Percentiles rank a stretch among this genome's conserved stretches.
Evolutionary conservation across 768 basidiomycete species (phyloP).

Genomic region (Pisolithus microcarpus): DNA sequence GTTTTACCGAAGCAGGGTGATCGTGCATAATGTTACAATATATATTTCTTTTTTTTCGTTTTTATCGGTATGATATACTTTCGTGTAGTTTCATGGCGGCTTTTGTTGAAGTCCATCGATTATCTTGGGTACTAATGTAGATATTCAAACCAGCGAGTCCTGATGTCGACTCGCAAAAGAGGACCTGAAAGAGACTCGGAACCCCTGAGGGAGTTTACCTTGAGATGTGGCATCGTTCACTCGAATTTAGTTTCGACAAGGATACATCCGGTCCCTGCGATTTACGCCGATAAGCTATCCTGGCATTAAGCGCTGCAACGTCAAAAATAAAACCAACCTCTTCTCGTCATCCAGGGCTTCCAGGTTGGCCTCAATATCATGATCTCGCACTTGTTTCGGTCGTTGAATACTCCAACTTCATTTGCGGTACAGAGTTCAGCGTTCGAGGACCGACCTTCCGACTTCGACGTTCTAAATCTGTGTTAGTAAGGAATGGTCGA

Average conservation of each 20-base stretch:
- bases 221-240: slow-evolving; percentile 87
- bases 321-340: slow-evolving; percentile 14
- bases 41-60: background rate
- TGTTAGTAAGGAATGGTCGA: too few relatives aligned
- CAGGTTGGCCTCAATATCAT: slow-evolving; percentile 88
- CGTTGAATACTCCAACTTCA: slow-evolving; percentile 73
- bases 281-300: slow-evolving; percentile 49
- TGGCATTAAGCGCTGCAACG: slow-evolving; percentile 19
- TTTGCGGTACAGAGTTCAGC: slow-evolving; percentile 81
- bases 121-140: background rate
- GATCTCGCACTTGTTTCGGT: slow-evolving; percentile 64
- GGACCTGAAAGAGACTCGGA: too few relatives aligned
- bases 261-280: slow-evolving; percentile 34
- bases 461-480: slow-evolving; percentile 73
- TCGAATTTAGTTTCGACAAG: slow-evolving; percentile 65
- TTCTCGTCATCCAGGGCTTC: slow-evolving; percentile 61
- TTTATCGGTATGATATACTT: background rate
- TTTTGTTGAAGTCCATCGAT: background rate
- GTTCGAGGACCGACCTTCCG: slow-evolving; percentile 76
- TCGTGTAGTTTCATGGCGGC: background rate
- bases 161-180: too few relatives aligned
- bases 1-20: slow-evolving; percentile 10
- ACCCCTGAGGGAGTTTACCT: too few relatives aligned
- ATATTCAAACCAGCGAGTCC: too few relatives aligned
- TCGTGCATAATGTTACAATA: background rate